These are phyloP conservation scores for Mastigamoeba balamuthi DNA, from an alignment of 78 protist species.

Conservation along the genomic window DNA sequence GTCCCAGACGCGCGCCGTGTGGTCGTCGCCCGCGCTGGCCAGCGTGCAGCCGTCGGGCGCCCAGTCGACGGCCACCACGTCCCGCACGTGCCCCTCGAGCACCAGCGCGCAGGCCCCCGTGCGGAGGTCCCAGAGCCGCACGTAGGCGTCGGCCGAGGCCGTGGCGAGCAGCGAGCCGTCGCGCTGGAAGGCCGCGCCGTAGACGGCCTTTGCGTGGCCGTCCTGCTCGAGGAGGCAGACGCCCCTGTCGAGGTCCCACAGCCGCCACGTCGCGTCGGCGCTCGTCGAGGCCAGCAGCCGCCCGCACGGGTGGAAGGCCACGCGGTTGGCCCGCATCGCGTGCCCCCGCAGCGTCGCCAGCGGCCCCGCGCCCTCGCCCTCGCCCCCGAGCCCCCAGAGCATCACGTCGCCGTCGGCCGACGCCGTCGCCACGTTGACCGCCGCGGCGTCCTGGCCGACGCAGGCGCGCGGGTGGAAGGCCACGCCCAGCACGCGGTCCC, in stretches of 20 bases:
- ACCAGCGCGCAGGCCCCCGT: slow-evolving; percentile 46
- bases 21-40: slow-evolving; percentile 59
- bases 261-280: slow-evolving; percentile 50
- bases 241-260: slow-evolving; percentile 43
- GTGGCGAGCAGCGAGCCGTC: slow-evolving; percentile 67
- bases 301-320: slow-evolving; percentile 34
- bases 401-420: slow-evolving; percentile 14
- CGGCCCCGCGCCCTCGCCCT: not conserved
- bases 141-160: slow-evolving; percentile 37
- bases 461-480: slow-evolving; percentile 7
- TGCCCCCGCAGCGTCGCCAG: slow-evolving; percentile 10
- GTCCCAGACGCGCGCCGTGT: slow-evolving; percentile 62
- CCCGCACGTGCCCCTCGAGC: slow-evolving; percentile 57
- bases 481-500: slow-evolving; percentile 10
- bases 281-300: slow-evolving; percentile 13
- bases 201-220: slow-evolving; percentile 50
- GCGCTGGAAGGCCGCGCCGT: slow-evolving; percentile 42
- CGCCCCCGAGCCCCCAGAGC: slow-evolving; percentile 15
- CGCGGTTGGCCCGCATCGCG: slow-evolving; percentile 26
- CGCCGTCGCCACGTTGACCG: slow-evolving; percentile 18
- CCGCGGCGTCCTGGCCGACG: not conserved
- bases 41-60: slow-evolving; percentile 37
- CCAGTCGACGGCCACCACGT: slow-evolving; percentile 50
- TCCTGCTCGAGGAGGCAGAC: slow-evolving; percentile 49
- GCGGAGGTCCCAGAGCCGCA: slow-evolving; percentile 67